Evolutionary conservation across 163 green algal genomes (phyloP), one percentile per base, ranked within the genome.

Genomic region (Volvox carteri): DNA sequence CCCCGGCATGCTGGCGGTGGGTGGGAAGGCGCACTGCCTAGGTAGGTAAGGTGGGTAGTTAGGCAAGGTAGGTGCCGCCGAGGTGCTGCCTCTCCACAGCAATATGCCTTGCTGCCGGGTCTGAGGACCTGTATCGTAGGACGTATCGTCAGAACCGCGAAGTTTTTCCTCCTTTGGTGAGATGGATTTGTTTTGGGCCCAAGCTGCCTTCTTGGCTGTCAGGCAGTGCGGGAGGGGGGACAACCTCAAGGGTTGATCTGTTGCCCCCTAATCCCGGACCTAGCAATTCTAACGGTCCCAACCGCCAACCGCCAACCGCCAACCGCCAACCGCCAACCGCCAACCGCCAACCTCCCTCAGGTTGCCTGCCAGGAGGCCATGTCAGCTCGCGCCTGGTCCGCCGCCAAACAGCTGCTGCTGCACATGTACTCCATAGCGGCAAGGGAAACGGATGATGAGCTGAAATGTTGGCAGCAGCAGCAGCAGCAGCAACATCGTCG

Each of bases 1-100:
- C 46, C 81, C 81, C 0, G 81, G 81, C 7, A 70, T 79, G 44
- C 81, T 87, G 9, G 81, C 81, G 81, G 81, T 87, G 62, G 28
- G 79, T 39, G 33, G 30, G 48, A 30, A 4, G 74, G 6, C 18
- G 74, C 48, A 11, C 12, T 58, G n/a, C n/a, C n/a, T n/a, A n/a
- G n/a, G n/a, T n/a, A n/a, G n/a, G n/a, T n/a, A n/a, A n/a, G n/a
- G n/a, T n/a, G n/a, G n/a, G n/a, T n/a, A n/a, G n/a, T n/a, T n/a
- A n/a, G n/a, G n/a, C n/a, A n/a, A n/a, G n/a, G n/a, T n/a, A n/a
- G n/a, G n/a, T n/a, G n/a, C n/a, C n/a, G n/a, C n/a, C n/a, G n/a
- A n/a, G n/a, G n/a, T n/a, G n/a, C n/a, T n/a, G n/a, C n/a, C n/a
- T n/a, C n/a, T n/a, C n/a, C n/a, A n/a, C n/a, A n/a, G n/a, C n/a